Evolutionary conservation across 345 rosid genomes (phyloP).

Genomic region (Syzygium grande): DNA sequence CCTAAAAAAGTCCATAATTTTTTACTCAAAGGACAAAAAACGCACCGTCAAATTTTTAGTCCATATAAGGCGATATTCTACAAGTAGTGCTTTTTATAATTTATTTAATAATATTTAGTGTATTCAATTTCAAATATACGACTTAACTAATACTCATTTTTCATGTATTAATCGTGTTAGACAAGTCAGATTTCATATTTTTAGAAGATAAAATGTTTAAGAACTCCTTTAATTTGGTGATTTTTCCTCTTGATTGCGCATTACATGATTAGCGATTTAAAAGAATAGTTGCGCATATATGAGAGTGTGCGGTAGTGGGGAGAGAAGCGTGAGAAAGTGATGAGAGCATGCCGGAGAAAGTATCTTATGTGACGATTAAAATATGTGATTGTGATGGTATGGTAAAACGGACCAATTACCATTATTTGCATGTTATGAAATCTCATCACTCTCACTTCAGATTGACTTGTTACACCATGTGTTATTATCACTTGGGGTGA

Average conservation of each 20-base stretch:
- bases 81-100: neutral
- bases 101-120: neutral
- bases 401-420: neutral
- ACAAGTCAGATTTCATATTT: neutral
- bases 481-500: rapidly evolving
- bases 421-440: neutral
- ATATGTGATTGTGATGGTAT: neutral
- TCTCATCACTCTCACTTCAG: neutral
- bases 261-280: neutral
- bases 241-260: neutral
- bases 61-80: too few relatives aligned
- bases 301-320: neutral
- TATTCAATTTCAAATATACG: neutral
- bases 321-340: neutral
- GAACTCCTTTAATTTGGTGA: neutral
- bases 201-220: neutral
- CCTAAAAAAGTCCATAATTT: neutral
- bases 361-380: rapidly evolving
- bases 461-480: neutral
- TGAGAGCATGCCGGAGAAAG: neutral
- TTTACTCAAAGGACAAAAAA: neutral
- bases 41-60: neutral
- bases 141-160: neutral
- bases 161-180: neutral
- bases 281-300: neutral